These are phyloP conservation scores for Metroxylon sagu DNA, from an alignment of 176 grass and related monocot species.

Conservation along the genomic window DNA sequence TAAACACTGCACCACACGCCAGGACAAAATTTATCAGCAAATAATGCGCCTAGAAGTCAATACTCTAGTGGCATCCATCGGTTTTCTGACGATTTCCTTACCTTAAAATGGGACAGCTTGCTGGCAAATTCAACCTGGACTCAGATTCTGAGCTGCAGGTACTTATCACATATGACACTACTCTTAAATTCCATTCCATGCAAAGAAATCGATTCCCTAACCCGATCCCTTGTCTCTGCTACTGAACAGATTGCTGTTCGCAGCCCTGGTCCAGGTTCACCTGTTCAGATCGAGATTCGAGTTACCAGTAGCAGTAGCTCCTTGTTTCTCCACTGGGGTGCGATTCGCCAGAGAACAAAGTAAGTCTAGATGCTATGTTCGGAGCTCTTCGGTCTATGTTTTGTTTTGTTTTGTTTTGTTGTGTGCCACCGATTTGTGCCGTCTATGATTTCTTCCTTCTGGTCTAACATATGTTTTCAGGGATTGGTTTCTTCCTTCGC, in stretches of 20 bases:
- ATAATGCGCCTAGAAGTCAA: no score
- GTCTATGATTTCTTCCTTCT: neutral
- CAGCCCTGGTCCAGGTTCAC: conserved; percentile 21
- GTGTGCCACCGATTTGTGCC: neutral
- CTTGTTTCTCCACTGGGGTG: conserved; percentile 85
- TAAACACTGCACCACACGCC: no score
- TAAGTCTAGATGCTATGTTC: conserved; percentile 18
- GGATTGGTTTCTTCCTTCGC: conserved; percentile 57
- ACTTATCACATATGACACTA: neutral
- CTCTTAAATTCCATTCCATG: conserved; percentile 17
- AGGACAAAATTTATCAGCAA: no score
- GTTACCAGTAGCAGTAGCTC: conserved; percentile 52
- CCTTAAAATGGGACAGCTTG: conserved; percentile 30
- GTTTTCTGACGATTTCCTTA: conserved; percentile 6
- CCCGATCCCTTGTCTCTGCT: neutral
- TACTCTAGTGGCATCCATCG: neutral
- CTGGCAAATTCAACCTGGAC: conserved; percentile 59
- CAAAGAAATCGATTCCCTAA: conserved; percentile 3
- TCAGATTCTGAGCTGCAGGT: conserved; percentile 79
- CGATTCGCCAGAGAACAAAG: conserved; percentile 38
- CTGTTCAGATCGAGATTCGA: conserved; percentile 39
- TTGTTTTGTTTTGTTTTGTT: neutral
- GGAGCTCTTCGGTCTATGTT: conserved; percentile 5
- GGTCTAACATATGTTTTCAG: conserved; percentile 36
- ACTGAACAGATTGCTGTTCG: conserved; percentile 47